Base-by-base conservation (phyloP, 345 rosid species). In the Erucastrum elatum region DNA sequence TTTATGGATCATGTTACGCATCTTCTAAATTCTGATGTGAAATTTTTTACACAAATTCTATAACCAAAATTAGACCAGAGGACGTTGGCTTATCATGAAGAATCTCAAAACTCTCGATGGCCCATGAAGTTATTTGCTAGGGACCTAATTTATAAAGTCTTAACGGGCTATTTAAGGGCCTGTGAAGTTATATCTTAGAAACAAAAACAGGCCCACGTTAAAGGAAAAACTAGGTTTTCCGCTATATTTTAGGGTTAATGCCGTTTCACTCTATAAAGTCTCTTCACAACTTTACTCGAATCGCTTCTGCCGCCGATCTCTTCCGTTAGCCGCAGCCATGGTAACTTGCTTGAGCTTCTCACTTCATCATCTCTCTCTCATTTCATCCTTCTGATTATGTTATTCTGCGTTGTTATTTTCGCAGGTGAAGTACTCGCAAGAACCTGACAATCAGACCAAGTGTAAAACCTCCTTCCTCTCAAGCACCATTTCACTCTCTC, bases 391-490 rank as follows among this genome's bases (percentile, higher is more conserved):
- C 55, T 72, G 12, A 44, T 9, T 12, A 16, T 70, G 13, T 5
- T 41, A 13, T 15, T 3, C 8, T 66, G 0, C 8, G 7, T 37
- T 39, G 46, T 12, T 39, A 39, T 78, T 51, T 77, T 46, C 83
- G 29, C 70, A 95, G 99, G 99, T 93, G 85, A 93, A 93, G 90
- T 95, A 95, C 80, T 95, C 98, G 34, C 88, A 84, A 80, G 99
- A 95, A 82, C 98, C 98, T 39, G 93, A 90, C 64, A 95, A 93
- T 53, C 79, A 90, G 58, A 93, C 99, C 70, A 95, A 95, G 86
- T 93, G 98, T 93, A 87, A 65, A 37, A 5, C 4, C 15, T 27
- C 80, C 51, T 26, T 70, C 72, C 62, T 58, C 21, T 29, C 30
- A 3, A 49, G 1, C 26, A 17, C 16, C 66, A 25, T 63, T 17